Evolutionary conservation across 73 alveolate genomes (phyloP).

Genomic region (Paramecium sonneborni): DNA sequence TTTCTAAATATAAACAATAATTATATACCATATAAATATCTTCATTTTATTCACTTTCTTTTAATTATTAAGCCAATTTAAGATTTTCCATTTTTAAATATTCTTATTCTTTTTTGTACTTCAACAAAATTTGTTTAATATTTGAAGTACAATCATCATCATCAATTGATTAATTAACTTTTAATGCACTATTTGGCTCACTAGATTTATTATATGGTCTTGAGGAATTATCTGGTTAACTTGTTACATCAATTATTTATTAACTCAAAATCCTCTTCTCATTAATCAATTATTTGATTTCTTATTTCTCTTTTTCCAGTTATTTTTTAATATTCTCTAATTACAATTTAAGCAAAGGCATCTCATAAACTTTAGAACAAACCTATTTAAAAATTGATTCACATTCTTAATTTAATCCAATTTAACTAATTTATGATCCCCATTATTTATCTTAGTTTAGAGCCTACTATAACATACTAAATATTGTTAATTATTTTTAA

Average conservation of each 20-base stretch:
- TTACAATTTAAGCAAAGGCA: neutral
- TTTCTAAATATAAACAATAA: constrained; percentile 9
- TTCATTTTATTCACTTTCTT: neutral
- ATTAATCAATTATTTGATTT: neutral
- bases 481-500: neutral
- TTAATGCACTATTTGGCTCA: constrained; percentile 41
- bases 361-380: neutral
- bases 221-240: neutral
- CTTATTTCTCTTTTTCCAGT: neutral
- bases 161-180: neutral
- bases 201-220: neutral
- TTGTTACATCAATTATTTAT: neutral
- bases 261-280: neutral
- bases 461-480: neutral
- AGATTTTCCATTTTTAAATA: neutral
- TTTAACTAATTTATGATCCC: neutral
- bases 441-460: neutral
- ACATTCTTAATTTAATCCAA: neutral
- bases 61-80: neutral
- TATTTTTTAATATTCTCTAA: neutral
- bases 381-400: neutral
- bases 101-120: neutral
- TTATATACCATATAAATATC: neutral
- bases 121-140: neutral
- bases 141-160: neutral